Evolutionary conservation across 2,329 filamentous ascomycete genomes (phyloP), one percentile per base, ranked within the genome.

Genomic region (Arthrobotrys iridis): DNA sequence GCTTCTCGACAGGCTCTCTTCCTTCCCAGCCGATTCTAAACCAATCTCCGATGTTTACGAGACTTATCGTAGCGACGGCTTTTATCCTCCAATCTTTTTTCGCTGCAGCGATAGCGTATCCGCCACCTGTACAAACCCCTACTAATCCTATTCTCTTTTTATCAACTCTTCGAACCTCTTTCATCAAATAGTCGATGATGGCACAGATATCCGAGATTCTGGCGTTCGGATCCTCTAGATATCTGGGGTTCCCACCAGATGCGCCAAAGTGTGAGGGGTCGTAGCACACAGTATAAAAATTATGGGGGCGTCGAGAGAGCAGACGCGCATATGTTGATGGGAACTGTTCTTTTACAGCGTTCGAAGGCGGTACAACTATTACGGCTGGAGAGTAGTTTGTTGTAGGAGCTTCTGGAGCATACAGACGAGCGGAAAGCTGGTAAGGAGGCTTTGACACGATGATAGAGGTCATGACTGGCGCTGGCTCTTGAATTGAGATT

Each of bases 101-200:
- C 4, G 83, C 80, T 0, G 83, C 82, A 55, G 78, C 80, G 4
- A 79, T 76, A 1, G 78, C 80, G 57, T 83, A 84, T 6, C 81
- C 82, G 10, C 83, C 83, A 0, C 79, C 80, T 0, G 80, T 81
- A 62, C 82, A 84, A 60, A 84, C 82, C 1, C 83, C 83, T 0
- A 84, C 76, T 0, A 81, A 80, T 2, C 80, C 82, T 30, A 84
- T 84, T n/a, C 77, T 77, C 1, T 81, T 22, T 5, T 46, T 48
- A 40, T 63, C 59, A 10, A 63, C 43, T 6, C 30, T 46, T 4
- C 41, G 40, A 40, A 63, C 41, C 8, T 55, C 50, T 37, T 5
- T 55, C 30, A 55, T 55, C 30, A 55, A 24, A n/a, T 55, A 37
- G n/a, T 55, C 50, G n/a, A 55, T 30, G 22, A 37, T 18, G 5